Conservation (phyloP, 2,329 filamentous ascomycete genomes). For the Curvularia verruculosa region DNA sequence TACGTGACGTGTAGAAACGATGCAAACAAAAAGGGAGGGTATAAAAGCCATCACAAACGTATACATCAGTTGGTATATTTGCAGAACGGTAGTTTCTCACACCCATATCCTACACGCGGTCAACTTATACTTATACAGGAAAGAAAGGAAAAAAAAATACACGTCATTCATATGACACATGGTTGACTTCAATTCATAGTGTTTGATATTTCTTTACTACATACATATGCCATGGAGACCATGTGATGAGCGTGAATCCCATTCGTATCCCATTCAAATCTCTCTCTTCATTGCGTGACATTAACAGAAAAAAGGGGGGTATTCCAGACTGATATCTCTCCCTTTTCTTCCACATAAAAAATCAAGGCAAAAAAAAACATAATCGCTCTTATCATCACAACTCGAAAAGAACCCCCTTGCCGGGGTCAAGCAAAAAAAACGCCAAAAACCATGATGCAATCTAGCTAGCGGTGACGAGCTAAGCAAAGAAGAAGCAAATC, state of each 20-base stretch:
- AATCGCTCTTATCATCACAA: background rate
- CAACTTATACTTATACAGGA: too few species aligned
- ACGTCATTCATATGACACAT: too few species aligned
- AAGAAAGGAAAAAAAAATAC: background rate
- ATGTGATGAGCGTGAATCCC: background rate
- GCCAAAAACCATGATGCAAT: background rate
- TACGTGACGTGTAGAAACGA: too few species aligned
- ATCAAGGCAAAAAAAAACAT: background rate
- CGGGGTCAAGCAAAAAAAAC: conserved; percentile 2
- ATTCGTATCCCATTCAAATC: background rate
- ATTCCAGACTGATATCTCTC: background rate
- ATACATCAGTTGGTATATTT: too few species aligned
- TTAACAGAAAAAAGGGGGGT: background rate
- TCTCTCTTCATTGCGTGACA: background rate
- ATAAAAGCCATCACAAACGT: too few species aligned
- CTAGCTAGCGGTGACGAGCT: background rate
- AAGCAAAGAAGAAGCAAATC: too few species aligned
- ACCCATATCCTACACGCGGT: background rate
- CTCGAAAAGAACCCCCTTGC: background rate
- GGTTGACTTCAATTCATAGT: background rate
- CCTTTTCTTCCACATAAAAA: background rate
- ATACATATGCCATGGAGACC: background rate
- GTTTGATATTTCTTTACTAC: background rate
- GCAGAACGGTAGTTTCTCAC: background rate
- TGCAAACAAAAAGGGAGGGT: too few species aligned